Base-by-base conservation (phyloP, 225 moss, liverwort and hornwort genomes). In the Neckera pumila region DNA sequence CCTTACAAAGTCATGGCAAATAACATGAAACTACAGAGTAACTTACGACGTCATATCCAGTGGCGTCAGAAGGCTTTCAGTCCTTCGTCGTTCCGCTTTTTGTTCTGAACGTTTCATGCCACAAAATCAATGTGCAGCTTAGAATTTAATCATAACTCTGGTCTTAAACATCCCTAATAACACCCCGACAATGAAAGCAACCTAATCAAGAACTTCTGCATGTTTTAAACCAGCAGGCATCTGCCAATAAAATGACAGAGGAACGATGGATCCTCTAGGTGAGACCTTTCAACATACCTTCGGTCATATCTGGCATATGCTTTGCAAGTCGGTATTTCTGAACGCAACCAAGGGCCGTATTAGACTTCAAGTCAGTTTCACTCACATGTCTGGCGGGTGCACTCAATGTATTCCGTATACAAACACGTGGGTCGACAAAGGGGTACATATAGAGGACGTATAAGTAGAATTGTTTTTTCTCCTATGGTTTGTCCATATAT, bases 281-380 rank as follows among this genome's bases (percentile, higher is more conserved):
- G 75, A 76, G 69, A 76, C 20, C 38, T 69, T 74, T 61, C 33
- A 89, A 76, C 82, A 23, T 90, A 97, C 98, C 98, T 94, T 97
- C 98, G 53, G 88, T 92, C 81, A 93, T 95, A n/a, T 97, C 98
- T 54, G 97, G 96, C 74, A 96, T 97, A 76, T 98, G 96, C 88
- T 96, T 96, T 66, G 98, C 98, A 86, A 98, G 94, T 61, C 98
- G 94, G 88, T 98, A 98, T 87, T 98, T 98, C 96, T 98, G 93
- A 86, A 90, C 31, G 77, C 80, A 90, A 84, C 56, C 76, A 71
- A 84, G n/a, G 61, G 57, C 47, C 65, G 62, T 53, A 56, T 88
- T 30, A 88, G 71, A 65, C 33, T 34, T 79, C 82, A 72, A 47
- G 31, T 67, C 61, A 76, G 11, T 66, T 84, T 53, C 54, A 71